Evolutionary conservation across 805 yeast genomes (phyloP).

Genomic region (Spathaspora passalidarum): DNA sequence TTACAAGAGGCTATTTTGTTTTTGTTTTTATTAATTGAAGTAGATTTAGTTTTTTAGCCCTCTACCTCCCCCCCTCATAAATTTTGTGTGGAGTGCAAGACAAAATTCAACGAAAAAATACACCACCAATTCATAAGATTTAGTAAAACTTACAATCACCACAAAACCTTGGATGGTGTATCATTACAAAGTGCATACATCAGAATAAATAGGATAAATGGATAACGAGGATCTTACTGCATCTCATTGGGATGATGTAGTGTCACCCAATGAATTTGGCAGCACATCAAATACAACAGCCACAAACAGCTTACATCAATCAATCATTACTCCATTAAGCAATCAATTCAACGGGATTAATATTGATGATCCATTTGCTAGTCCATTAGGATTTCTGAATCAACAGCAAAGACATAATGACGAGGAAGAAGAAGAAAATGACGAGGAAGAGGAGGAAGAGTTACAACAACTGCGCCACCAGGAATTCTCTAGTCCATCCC

Average conservation of each 20-base stretch:
- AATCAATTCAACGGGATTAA: conserved; percentile 18
- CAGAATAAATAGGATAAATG: conserved; percentile 18
- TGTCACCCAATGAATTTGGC: conserved; percentile 25
- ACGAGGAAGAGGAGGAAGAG: conserved; percentile 6
- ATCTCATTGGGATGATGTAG: conserved; percentile 61
- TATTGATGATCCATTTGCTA: conserved; percentile 14
- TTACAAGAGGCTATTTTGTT: too few relatives aligned
- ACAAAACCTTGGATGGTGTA: background rate
- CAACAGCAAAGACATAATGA: conserved; percentile 11
- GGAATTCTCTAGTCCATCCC: background rate
- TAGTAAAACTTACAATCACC: background rate
- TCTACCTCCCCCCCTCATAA: too few relatives aligned
- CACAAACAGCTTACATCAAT: conserved; percentile 11
- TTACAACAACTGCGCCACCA: background rate
- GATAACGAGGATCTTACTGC: conserved; percentile 51
- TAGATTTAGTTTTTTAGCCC: too few relatives aligned
- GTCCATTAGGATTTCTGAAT: conserved; percentile 2
- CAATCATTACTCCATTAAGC: conserved; percentile 13
- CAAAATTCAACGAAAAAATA: too few relatives aligned
- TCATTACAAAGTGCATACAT: background rate
- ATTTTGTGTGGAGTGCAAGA: too few relatives aligned
- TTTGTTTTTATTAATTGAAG: too few relatives aligned
- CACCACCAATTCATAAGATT: too few relatives aligned
- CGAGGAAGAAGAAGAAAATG: conserved; percentile 13
- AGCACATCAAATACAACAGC: conserved; percentile 1